phyloP scores from a whole-genome alignment of 2,329 filamentous ascomycete genomes.

The Sarocladiaceae sp. region DNA sequence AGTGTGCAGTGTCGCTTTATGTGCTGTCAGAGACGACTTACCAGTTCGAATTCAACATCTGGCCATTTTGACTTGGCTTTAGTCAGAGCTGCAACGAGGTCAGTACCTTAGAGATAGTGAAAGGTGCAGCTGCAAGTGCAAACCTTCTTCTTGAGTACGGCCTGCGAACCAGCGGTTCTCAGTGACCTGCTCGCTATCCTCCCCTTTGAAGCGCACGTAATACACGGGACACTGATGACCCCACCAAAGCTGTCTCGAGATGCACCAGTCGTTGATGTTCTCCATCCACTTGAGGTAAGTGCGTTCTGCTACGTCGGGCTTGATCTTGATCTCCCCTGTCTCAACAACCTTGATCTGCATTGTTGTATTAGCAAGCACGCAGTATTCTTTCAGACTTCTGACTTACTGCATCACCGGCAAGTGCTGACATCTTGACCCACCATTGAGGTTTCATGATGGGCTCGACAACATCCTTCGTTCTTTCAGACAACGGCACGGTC shows the following conservation, averaged over 20 bases:
- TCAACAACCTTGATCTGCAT: slow-evolving; percentile 65
- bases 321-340: slow-evolving; percentile 72
- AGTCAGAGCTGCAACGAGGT: slow-evolving; percentile 34
- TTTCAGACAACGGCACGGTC: slow-evolving; percentile 75
- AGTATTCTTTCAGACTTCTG: no score
- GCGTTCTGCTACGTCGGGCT: slow-evolving; percentile 69
- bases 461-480: slow-evolving; percentile 83
- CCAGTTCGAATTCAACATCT: slow-evolving; percentile 53
- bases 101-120: slow-evolving; percentile 51
- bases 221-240: slow-evolving; percentile 85
- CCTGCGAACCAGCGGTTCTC: slow-evolving; percentile 72
- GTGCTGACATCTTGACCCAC: slow-evolving; percentile 83
- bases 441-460: slow-evolving; percentile 86
- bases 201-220: slow-evolving; percentile 68
- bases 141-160: slow-evolving; percentile 69
- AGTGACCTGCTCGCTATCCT: slow-evolving; percentile 43
- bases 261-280: slow-evolving; percentile 78
- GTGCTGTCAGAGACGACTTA: slow-evolving; percentile 70
- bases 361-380: slow-evolving; percentile 33
- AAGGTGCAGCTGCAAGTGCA: neutral
- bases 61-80: slow-evolving; percentile 46
- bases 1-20: slow-evolving; percentile 41
- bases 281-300: slow-evolving; percentile 79
- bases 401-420: slow-evolving; percentile 45
- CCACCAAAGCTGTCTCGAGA: slow-evolving; percentile 87